phyloP scores from a whole-genome alignment of 2,329 filamentous ascomycete species.

The Exserohilum turcica region DNA sequence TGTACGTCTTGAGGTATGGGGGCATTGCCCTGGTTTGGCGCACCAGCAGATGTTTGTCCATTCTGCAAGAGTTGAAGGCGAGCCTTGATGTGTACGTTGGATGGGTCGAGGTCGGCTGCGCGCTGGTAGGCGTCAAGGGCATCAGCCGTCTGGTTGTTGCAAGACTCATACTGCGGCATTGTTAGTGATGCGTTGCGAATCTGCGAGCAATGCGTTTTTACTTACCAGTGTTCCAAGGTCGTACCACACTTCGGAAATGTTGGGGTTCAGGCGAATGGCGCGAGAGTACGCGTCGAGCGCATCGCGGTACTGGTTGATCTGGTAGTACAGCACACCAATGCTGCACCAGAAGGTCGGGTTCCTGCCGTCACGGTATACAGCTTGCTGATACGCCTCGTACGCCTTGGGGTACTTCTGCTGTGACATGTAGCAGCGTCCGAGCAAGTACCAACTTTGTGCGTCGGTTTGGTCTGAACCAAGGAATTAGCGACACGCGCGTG shows the following conservation, averaged over 20 bases:
- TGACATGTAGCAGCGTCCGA: conserved; percentile 98
- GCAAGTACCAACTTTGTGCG: conserved; percentile 97
- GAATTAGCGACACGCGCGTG: conserved; percentile 24
- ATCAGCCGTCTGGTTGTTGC: conserved; percentile 97
- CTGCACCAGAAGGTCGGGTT: conserved; percentile 99
- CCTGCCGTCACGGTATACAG: conserved; percentile 94
- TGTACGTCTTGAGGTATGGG: conserved; percentile 97
- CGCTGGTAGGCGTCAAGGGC: conserved; percentile 94
- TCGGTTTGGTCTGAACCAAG: conserved; percentile 76
- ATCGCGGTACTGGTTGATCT: conserved; percentile 99
- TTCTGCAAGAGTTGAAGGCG: conserved; percentile 86
- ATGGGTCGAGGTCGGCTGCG: conserved; percentile 90
- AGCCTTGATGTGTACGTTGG: conserved; percentile 94
- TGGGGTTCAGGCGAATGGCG: conserved; percentile 93
- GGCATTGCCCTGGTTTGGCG: conserved; percentile 71
- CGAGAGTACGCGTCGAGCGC: conserved; percentile 96
- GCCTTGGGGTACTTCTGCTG: conserved; percentile 99
- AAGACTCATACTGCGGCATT: conserved; percentile 81
- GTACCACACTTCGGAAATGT: conserved; percentile 99
- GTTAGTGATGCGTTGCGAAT: conserved; percentile 16
- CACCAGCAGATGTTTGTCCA: conserved; percentile 71
- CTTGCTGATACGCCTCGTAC: conserved; percentile 98
- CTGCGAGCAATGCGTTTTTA: conserved; percentile 32
- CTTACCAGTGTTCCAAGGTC: conserved; percentile 92
- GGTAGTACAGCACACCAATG: conserved; percentile 97